These are phyloP conservation scores for Inonotus hispidus DNA, from an alignment of 1,284 basidiomycete species.

Conservation along the genomic window DNA sequence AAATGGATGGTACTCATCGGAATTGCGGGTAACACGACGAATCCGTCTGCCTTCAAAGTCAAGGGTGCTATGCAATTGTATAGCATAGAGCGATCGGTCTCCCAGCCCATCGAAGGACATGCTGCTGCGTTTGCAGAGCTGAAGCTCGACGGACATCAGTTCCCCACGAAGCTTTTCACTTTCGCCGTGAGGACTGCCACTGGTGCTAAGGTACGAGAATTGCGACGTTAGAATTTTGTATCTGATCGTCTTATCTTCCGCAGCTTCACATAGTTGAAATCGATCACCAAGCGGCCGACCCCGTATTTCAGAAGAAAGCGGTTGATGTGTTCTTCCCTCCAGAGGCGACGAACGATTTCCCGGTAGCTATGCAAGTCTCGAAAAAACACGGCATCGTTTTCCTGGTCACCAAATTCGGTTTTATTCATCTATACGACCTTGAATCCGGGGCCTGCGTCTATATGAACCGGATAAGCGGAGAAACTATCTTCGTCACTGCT, in stretches of 20 bases:
- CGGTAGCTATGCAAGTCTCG: constrained; percentile 99
- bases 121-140: constrained; percentile 95
- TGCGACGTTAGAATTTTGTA: background rate
- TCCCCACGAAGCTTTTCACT: constrained; percentile 88
- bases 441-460: constrained; percentile 99
- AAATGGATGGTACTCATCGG: constrained; percentile 98
- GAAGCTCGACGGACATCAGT: constrained; percentile 81
- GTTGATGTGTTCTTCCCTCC: constrained; percentile 99
- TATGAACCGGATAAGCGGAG: constrained; percentile 99
- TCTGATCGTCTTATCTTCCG: background rate
- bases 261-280: constrained; percentile 99
- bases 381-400: constrained; percentile 97
- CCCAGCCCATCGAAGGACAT: constrained; percentile 98
- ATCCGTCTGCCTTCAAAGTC: constrained; percentile 94
- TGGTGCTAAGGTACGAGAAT: constrained; percentile 81
- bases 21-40: constrained; percentile 90
- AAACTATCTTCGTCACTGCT: constrained; percentile 98
- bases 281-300: constrained; percentile 92
- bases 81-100: constrained; percentile 88
- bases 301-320: constrained; percentile 96
- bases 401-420: constrained; percentile 98
- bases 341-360: constrained; percentile 98
- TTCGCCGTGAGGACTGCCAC: constrained; percentile 95
- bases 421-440: constrained; percentile 99
- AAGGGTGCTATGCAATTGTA: constrained; percentile 97